Conservation (phyloP, 352 stramenopile species). For the Elongisporangium anandrum region DNA sequence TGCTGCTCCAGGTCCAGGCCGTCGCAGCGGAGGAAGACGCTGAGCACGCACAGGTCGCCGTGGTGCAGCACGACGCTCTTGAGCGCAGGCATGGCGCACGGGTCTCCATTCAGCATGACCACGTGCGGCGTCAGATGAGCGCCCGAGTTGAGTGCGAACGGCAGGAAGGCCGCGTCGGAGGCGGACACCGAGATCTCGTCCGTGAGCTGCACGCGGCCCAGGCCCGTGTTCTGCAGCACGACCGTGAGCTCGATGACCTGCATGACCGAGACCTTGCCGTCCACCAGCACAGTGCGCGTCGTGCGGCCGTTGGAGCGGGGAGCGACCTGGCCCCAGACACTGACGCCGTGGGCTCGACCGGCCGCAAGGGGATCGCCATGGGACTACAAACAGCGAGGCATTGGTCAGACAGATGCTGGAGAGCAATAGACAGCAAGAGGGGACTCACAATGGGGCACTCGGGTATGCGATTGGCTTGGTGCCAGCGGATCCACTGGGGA, state of each 20-base stretch:
- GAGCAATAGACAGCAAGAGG: not conserved
- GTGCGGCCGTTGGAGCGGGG: slow-evolving; percentile 53
- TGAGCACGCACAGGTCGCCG: slow-evolving; percentile 42
- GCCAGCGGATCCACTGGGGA: slow-evolving; percentile 29
- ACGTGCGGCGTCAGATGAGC: slow-evolving; percentile 40
- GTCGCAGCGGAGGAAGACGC: slow-evolving; percentile 42
- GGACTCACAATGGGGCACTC: slow-evolving; percentile 8
- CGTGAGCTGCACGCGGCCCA: slow-evolving; percentile 18
- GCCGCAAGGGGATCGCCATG: slow-evolving; percentile 27
- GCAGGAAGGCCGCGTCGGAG: slow-evolving; percentile 15
- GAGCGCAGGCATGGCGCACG: slow-evolving; percentile 18
- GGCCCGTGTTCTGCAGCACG: slow-evolving; percentile 44
- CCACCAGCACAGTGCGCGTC: slow-evolving; percentile 42
- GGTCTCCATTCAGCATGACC: slow-evolving; percentile 26
- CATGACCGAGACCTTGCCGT: slow-evolving; percentile 35
- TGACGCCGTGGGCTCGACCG: slow-evolving; percentile 17
- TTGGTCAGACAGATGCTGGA: not conserved
- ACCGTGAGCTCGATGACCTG: slow-evolving; percentile 56
- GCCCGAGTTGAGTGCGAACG: slow-evolving; percentile 28
- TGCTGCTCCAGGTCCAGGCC: slow-evolving; percentile 48
- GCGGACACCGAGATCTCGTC: slow-evolving; percentile 25
- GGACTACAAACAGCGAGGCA: slow-evolving; percentile 5
- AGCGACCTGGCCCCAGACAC: slow-evolving; percentile 36
- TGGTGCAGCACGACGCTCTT: slow-evolving; percentile 26
- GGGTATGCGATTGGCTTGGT: slow-evolving; percentile 35